Conservation (phyloP, 345 rosid species). For the Lumnitzera littorea region DNA sequence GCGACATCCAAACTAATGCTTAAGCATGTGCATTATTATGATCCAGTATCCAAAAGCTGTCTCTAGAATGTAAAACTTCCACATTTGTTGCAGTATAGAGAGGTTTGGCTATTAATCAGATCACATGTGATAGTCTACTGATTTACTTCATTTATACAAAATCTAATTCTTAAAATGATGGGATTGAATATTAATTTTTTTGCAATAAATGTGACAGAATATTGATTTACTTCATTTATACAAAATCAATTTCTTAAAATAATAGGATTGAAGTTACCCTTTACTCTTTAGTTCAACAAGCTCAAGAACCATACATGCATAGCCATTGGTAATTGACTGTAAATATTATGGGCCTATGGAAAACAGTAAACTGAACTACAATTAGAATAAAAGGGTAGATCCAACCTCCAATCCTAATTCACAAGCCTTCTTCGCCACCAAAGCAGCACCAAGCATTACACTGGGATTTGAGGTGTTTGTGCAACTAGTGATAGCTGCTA, state of each 20-base stretch:
- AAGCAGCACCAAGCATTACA: conserved; percentile 94
- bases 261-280: neutral
- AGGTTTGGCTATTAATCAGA: too few species aligned
- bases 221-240: too few species aligned
- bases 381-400: conserved; percentile 10
- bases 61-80: too few species aligned
- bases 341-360: neutral
- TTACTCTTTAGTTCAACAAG: neutral
- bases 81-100: too few species aligned
- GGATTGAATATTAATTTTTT: too few species aligned
- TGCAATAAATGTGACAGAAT: too few species aligned
- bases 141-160: too few species aligned
- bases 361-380: neutral
- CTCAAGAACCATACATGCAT: neutral
- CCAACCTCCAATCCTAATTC: conserved; percentile 80
- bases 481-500: conserved; percentile 97
- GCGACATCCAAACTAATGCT: too few species aligned
- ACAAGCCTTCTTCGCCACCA: conserved; percentile 93
- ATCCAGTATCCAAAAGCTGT: too few species aligned
- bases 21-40: too few species aligned
- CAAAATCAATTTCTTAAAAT: neutral
- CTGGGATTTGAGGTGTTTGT: conserved; percentile 96
- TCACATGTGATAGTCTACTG: too few species aligned
- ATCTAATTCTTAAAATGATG: too few species aligned
- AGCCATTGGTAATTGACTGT: neutral